phyloP scores from a whole-genome alignment of 2,329 filamentous ascomycete species.

The Chaetomium sp. region DNA sequence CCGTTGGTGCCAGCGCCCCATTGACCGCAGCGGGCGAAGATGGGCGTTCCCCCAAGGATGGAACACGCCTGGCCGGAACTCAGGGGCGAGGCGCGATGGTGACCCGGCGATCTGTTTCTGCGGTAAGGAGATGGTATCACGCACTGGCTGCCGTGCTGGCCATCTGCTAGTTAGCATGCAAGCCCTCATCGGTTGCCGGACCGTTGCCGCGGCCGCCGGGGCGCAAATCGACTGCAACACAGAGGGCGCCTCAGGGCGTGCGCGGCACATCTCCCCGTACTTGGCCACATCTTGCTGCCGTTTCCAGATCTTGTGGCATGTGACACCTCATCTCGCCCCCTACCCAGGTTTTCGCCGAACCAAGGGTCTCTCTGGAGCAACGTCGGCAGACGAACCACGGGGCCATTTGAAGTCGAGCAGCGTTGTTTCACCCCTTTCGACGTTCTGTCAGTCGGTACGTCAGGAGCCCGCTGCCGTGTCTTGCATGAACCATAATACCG shows the following conservation, averaged over 20 bases:
- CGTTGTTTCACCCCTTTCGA: conserved; percentile 32
- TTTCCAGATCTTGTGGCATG: conserved; percentile 55
- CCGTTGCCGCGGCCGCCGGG: conserved; percentile 27
- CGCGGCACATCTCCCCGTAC: conserved; percentile 39
- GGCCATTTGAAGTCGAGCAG: conserved; percentile 27
- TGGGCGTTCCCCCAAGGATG: background rate
- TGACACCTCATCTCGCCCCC: conserved; percentile 46
- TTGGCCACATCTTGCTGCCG: conserved; percentile 40
- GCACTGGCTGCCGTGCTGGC: conserved; percentile 24
- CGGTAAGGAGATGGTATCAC: conserved; percentile 16
- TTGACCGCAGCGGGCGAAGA: conserved; percentile 4
- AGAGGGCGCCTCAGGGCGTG: conserved; percentile 36
- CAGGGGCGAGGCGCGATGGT: background rate
- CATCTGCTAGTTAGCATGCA: conserved; percentile 24
- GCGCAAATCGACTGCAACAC: conserved; percentile 29
- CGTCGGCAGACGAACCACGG: conserved; percentile 31
- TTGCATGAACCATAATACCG: conserved; percentile 26
- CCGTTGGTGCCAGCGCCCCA: conserved; percentile 23
- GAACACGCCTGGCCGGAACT: background rate
- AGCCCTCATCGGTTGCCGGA: conserved; percentile 26
- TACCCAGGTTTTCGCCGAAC: conserved; percentile 36
- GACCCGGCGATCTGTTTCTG: conserved; percentile 16
- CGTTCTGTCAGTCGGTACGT: conserved; percentile 25
- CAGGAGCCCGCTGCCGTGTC: conserved; percentile 15
- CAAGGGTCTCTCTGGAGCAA: conserved; percentile 32